Percentiles rank a stretch among this genome's conserved stretches.
These are phyloP conservation scores for Citrus mangshanensis DNA, from an alignment of 345 rosid genomes.

Conservation along the genomic window DNA sequence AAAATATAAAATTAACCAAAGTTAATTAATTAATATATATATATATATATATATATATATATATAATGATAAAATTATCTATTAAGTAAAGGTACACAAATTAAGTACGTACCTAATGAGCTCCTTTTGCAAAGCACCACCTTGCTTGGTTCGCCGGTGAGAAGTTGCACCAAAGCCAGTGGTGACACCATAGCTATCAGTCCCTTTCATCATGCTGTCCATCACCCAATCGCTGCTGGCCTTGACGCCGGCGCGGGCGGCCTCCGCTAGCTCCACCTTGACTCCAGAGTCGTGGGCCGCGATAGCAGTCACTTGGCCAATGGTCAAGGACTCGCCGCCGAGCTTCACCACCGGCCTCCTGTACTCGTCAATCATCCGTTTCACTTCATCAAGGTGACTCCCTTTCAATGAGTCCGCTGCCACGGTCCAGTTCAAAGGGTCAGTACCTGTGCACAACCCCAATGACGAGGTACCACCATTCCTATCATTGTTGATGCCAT, in stretches of 20 bases:
- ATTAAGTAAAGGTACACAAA: neutral
- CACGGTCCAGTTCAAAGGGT: constrained; percentile 69
- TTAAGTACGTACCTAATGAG: constrained; percentile 52
- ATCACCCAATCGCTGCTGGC: constrained; percentile 87
- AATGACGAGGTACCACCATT: neutral
- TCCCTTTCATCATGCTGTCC: constrained; percentile 74
- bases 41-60: no score
- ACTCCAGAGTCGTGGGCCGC: constrained; percentile 35
- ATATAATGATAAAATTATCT: neutral
- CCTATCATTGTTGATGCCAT: neutral
- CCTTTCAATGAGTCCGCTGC: constrained; percentile 79
- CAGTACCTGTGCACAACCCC: constrained; percentile 21
- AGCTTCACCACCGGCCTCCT: constrained; percentile 56
- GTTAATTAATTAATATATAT: no score
- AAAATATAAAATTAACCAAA: neutral
- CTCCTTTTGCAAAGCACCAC: constrained; percentile 66
- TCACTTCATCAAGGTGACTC: constrained; percentile 84
- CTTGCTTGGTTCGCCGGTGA: constrained; percentile 68
- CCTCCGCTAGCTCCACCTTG: constrained; percentile 52
- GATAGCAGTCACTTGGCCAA: constrained; percentile 69
- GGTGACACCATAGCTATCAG: constrained; percentile 70
- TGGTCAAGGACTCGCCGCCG: constrained; percentile 73
- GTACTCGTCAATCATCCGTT: constrained; percentile 63
- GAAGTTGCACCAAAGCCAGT: constrained; percentile 83
- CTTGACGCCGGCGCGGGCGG: constrained; percentile 50